These are phyloP conservation scores for Alternaria alternata DNA, from an alignment of 2,329 filamentous ascomycete genomes.

Conservation along the genomic window DNA sequence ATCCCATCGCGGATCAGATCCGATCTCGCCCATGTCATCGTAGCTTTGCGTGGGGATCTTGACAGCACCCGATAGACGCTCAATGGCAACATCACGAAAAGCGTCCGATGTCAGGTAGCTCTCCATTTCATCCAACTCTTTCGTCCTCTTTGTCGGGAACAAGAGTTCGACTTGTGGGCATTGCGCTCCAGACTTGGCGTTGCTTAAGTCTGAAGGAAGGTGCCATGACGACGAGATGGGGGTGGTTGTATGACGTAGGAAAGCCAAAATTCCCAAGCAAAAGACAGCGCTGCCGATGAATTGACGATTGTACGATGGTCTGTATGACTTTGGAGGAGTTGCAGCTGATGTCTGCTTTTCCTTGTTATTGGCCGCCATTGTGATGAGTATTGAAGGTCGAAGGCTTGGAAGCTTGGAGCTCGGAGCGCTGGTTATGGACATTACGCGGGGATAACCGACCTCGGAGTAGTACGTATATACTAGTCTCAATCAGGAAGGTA, in stretches of 20 bases:
- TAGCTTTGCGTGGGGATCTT: slow-evolving; percentile 64
- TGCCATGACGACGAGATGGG: slow-evolving; percentile 30
- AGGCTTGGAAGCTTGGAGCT: neutral
- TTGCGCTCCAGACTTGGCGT: slow-evolving; percentile 16
- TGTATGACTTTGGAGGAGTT: neutral
- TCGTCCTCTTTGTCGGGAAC: slow-evolving; percentile 30
- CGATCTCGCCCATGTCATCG: slow-evolving; percentile 64
- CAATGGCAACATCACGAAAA: slow-evolving; percentile 44
- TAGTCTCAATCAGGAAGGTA: slow-evolving; percentile 19
- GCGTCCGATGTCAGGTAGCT: slow-evolving; percentile 36
- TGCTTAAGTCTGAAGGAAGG: slow-evolving; percentile 3
- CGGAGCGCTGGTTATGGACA: neutral
- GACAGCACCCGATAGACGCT: slow-evolving; percentile 57
- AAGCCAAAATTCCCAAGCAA: slow-evolving; percentile 6
- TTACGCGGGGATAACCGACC: slow-evolving; percentile 14
- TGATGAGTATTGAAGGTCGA: slow-evolving; percentile 11
- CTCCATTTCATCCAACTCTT: slow-evolving; percentile 41
- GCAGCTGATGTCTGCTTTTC: slow-evolving; percentile 11
- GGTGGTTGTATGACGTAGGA: slow-evolving; percentile 12
- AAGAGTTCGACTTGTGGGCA: slow-evolving; percentile 43
- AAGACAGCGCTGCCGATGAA: slow-evolving; percentile 10
- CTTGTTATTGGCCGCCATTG: slow-evolving; percentile 24
- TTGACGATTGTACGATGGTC: slow-evolving; percentile 2
- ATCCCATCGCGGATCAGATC: slow-evolving; percentile 66
- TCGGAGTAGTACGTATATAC: neutral